phyloP scores from a whole-genome alignment of 164 flowering plant species.

The Taxillus chinensis region DNA sequence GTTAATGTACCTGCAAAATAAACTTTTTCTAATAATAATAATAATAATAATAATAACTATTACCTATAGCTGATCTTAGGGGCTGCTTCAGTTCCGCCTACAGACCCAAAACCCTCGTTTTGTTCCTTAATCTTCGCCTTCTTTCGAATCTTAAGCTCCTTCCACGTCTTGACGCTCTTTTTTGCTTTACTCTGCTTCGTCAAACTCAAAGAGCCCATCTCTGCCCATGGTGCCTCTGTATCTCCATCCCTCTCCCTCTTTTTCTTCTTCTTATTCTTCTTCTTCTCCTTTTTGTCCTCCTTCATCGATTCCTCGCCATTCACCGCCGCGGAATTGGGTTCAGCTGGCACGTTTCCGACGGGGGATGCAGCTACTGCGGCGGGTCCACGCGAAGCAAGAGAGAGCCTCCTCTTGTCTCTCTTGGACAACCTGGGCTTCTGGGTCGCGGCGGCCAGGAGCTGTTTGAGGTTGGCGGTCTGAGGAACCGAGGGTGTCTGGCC shows the following conservation, averaged over 20 bases:
- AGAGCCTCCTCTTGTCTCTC: conserved; percentile 50
- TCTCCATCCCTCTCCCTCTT: conserved; percentile 19
- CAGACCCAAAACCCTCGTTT: conserved; percentile 11
- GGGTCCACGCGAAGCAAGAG: conserved; percentile 7
- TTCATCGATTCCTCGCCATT: conserved; percentile 7
- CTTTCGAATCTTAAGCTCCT: conserved; percentile 13
- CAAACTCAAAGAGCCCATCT: conserved; percentile 2
- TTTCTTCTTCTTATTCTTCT: conserved; percentile 25
- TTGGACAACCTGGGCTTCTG: conserved; percentile 55
- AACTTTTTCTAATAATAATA: too few species aligned
- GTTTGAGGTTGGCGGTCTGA: conserved; percentile 27
- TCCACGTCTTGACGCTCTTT: conserved; percentile 15
- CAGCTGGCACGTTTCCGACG: background rate
- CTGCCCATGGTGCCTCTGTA: background rate
- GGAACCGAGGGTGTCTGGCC: background rate
- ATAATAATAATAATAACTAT: background rate
- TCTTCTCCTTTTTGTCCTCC: conserved; percentile 7
- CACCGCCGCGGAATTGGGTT: background rate
- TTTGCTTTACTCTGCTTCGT: conserved; percentile 11
- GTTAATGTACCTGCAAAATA: too few species aligned
- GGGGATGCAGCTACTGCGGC: background rate
- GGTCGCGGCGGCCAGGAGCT: conserved; percentile 27
- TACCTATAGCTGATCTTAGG: conserved; percentile 23
- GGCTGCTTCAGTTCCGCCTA: conserved; percentile 12
- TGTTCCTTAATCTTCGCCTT: conserved; percentile 12